Base-by-base conservation (phyloP, 129 eudicot genomes). In the Rutidosis leptorrhynchoides region DNA sequence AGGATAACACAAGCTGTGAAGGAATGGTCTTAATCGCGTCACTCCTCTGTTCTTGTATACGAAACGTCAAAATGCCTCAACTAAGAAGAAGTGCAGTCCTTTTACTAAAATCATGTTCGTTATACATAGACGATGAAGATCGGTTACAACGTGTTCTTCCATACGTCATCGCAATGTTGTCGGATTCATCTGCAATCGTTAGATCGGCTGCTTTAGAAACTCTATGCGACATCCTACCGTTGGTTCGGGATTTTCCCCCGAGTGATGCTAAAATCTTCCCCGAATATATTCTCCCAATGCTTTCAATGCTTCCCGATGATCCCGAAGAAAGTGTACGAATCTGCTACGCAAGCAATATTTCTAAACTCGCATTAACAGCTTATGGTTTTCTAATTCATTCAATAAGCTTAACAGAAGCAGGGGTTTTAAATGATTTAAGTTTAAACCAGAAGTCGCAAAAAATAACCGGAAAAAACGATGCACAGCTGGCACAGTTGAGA, bases 151-250 rank as follows among this genome's bases (percentile, higher is more conserved):
- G 92, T 16, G 88, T 93, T 55, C 95, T 93, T 80, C 99, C 99
- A 1, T 89, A 88, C 58, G 92, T 93, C 15, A 79, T 93, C 64
- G 96, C 92, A 24, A 90, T 93, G 85, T 88, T 93, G 6, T 86
- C 95, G 17, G 99, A 89, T 85, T 78, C 99, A 48, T 86, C 96
- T 6, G 99, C 96, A 26, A 89, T 93, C 5, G 99, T 93, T 7
- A 87, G 99, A n/a, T 86, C 90, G 73, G 99, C 99, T 76, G 96
- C 99, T 28, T 70, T 93, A 33, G 99, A 93, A 75, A 93, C 99
- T 71, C 22, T 93, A 24, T 93, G 95, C 40, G 99, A 93, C 66
- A 93, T 93, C 64, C 74, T 93, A 27, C 99, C 99, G 6, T 81
- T 93, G 71, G 89, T 93, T 16, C 83, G 95, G 22, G 99, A 93